Conservation (phyloP, 768 basidiomycete species). For the Trametes sanguinea region DNA sequence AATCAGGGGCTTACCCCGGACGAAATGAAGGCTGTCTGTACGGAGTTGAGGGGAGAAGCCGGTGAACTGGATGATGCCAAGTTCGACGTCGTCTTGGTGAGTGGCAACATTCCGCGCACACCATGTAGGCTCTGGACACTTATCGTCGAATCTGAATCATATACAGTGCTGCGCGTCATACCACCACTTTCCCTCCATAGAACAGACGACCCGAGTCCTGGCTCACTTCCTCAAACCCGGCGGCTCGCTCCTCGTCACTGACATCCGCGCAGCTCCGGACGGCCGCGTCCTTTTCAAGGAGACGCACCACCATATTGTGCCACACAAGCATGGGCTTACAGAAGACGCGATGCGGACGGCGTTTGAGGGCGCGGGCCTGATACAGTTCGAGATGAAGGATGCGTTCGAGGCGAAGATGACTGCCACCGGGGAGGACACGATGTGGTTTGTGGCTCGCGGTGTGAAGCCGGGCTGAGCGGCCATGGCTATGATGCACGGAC, state of each 20-base stretch:
- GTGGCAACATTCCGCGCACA: too few species aligned
- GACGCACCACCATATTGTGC: constrained; percentile 46
- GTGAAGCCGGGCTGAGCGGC: constrained; percentile 1
- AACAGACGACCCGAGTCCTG: constrained; percentile 51
- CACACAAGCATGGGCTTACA: constrained; percentile 56
- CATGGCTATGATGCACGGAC: neutral
- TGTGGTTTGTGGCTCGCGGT: constrained; percentile 54
- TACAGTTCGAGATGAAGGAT: constrained; percentile 40
- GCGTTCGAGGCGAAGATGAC: constrained; percentile 33
- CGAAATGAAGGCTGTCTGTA: constrained; percentile 70
- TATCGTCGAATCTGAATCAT: neutral
- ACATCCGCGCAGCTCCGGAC: constrained; percentile 42
- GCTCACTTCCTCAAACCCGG: constrained; percentile 59
- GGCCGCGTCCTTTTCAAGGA: constrained; percentile 40
- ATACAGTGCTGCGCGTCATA: constrained; percentile 63
- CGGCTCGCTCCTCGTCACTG: constrained; percentile 60
- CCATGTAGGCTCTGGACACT: too few species aligned
- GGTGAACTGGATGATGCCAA: constrained; percentile 52
- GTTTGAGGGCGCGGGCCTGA: constrained; percentile 58
- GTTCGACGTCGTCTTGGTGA: constrained; percentile 73
- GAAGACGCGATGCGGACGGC: constrained; percentile 48
- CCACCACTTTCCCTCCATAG: constrained; percentile 60
- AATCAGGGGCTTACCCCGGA: constrained; percentile 66
- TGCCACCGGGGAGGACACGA: constrained; percentile 36
- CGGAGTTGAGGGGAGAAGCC: constrained; percentile 48